These are phyloP conservation scores for Myriangium duriaei DNA, from an alignment of 2,329 filamentous ascomycete genomes.

Conservation along the genomic window DNA sequence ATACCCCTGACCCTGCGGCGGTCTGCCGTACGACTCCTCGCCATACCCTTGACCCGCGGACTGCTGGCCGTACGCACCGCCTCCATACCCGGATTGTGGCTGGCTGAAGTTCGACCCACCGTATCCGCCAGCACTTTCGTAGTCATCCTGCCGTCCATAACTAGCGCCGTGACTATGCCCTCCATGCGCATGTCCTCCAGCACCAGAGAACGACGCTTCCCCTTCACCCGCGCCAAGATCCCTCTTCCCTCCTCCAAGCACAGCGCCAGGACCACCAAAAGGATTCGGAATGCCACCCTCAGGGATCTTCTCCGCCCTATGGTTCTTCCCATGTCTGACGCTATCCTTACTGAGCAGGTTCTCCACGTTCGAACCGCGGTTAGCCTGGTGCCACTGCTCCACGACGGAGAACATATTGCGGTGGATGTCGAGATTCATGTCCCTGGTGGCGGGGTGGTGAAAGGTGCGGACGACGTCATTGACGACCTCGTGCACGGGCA, in stretches of 20 bases:
- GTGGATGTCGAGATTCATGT: slow-evolving; percentile 67
- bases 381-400: slow-evolving; percentile 61
- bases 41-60: slow-evolving; percentile 2
- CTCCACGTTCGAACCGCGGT: slow-evolving; percentile 56
- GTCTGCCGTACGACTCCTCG: neutral
- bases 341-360: slow-evolving; percentile 68
- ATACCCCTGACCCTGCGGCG: neutral
- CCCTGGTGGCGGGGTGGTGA: slow-evolving; percentile 77
- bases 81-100: neutral
- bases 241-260: slow-evolving; percentile 1
- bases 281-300: slow-evolving; percentile 11
- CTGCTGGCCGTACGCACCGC: slow-evolving; percentile 2
- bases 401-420: slow-evolving; percentile 81
- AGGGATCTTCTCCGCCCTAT: slow-evolving; percentile 27
- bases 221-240: neutral
- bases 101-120: slow-evolving; percentile 3
- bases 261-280: slow-evolving; percentile 4
- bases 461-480: slow-evolving; percentile 72
- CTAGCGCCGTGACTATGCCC: neutral
- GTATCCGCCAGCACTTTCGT: slow-evolving; percentile 2
- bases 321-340: slow-evolving; percentile 73
- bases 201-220: neutral
- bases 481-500: slow-evolving; percentile 71
- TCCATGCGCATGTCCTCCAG: neutral
- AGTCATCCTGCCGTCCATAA: neutral